Percentiles rank a stretch among this genome's conserved stretches.
Evolutionary conservation across 2,329 filamentous ascomycete species (phyloP).

Genomic region (Nothopassalora personata): DNA sequence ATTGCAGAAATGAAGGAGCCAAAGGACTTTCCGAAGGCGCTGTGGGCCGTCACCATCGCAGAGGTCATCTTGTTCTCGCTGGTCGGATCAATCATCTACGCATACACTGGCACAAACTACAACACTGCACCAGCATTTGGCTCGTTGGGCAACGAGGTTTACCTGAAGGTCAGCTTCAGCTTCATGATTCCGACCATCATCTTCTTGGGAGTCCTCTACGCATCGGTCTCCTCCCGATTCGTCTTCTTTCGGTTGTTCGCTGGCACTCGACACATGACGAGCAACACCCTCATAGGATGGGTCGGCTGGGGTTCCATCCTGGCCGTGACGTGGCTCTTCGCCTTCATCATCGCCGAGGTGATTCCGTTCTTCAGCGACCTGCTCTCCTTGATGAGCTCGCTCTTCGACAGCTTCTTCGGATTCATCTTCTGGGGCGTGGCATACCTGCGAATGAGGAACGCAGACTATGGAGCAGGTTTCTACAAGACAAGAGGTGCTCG

Average conservation of each 20-base stretch:
- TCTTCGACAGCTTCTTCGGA: conserved; percentile 89
- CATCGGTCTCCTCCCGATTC: conserved; percentile 83
- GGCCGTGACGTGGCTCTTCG: conserved; percentile 70
- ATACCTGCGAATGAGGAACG: conserved; percentile 69
- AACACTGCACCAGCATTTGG: conserved; percentile 84
- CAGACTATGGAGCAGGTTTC: conserved; percentile 53
- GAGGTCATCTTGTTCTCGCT: conserved; percentile 82
- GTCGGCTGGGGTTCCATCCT: conserved; percentile 70
- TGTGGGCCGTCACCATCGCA: conserved; percentile 84
- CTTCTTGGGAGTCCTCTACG: conserved; percentile 86
- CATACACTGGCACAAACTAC: conserved; percentile 85
- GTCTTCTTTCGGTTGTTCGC: conserved; percentile 86
- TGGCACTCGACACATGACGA: conserved; percentile 70
- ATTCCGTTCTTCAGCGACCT: conserved; percentile 87
- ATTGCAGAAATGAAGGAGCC: conserved; percentile 86
- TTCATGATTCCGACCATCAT: conserved; percentile 96
- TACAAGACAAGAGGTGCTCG: conserved; percentile 50
- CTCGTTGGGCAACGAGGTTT: conserved; percentile 65
- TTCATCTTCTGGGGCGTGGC: conserved; percentile 93
- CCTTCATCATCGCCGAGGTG: conserved; percentile 86
- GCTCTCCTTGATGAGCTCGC: conserved; percentile 70
- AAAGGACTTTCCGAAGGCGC: conserved; percentile 83
- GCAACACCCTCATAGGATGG: conserved; percentile 80
- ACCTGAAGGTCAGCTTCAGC: conserved; percentile 83
- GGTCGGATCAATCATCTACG: conserved; percentile 75